Percentiles rank a stretch among this genome's conserved stretches.
Evolutionary conservation across 768 basidiomycete genomes (phyloP).

Genomic region (Pleurotus sapidus): DNA sequence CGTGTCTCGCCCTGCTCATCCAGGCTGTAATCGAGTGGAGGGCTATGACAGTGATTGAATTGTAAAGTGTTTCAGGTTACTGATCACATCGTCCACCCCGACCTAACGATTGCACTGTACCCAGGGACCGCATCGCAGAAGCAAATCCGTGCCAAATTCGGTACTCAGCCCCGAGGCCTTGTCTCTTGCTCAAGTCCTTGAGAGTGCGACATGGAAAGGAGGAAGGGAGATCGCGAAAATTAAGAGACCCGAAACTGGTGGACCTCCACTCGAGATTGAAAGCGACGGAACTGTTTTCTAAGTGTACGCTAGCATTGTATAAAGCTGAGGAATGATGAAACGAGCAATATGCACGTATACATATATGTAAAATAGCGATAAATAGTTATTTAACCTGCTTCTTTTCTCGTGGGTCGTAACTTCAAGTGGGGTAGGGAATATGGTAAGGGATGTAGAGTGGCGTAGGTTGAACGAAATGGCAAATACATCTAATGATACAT

Average conservation of each 20-base stretch:
- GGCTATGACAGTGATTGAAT: conserved; percentile 89
- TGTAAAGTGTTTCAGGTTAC: conserved; percentile 48
- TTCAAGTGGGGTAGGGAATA: too few relatives aligned
- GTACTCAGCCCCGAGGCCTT: conserved; percentile 20
- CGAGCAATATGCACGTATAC: background rate
- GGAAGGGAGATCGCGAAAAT: conserved; percentile 88
- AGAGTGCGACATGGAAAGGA: conserved; percentile 96
- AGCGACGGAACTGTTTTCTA: conserved; percentile 14
- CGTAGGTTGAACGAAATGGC: background rate
- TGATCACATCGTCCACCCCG: background rate
- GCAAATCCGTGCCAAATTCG: conserved; percentile 78
- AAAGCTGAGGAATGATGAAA: too few relatives aligned
- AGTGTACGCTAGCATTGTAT: background rate
- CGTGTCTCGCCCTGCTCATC: conserved; percentile 72
- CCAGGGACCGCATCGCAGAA: conserved; percentile 85
- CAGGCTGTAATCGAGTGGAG: conserved; percentile 96
- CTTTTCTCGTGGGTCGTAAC: background rate
- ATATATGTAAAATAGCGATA: conserved; percentile 1
- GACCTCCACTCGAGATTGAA: conserved; percentile 55
- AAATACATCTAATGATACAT: conserved; percentile 7
- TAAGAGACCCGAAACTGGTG: conserved; percentile 70
- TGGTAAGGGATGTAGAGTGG: background rate
- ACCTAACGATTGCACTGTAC: background rate
- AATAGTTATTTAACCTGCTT: background rate
- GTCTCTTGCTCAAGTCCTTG: conserved; percentile 87